A percentile compares a stretch with the other conserved stretches of the same genome.
Evolutionary conservation across 345 rosid species (phyloP).

Genomic region (Garcia nutans): DNA sequence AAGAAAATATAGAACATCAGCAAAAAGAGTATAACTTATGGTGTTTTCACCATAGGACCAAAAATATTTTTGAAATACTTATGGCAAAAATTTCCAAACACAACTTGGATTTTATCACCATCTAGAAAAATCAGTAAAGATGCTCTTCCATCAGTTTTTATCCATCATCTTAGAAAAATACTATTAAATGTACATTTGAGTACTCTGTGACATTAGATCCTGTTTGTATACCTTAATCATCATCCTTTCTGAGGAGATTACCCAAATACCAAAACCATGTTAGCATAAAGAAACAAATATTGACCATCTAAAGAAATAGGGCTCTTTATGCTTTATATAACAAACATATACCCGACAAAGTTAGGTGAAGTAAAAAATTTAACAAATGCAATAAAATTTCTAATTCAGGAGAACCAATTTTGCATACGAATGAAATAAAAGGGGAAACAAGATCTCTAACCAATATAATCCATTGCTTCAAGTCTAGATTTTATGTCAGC

Average conservation of each 20-base stretch:
- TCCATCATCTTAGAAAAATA: not conserved
- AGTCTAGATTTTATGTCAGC: slow-evolving; percentile 69
- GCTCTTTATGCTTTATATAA: not conserved
- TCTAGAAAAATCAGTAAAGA: not conserved
- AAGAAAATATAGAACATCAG: not conserved
- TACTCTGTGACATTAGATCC: slow-evolving; percentile 19
- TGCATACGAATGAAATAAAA: slow-evolving; percentile 1
- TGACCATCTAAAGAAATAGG: slow-evolving; percentile 3
- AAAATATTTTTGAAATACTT: too few species aligned
- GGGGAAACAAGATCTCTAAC: slow-evolving; percentile 44
- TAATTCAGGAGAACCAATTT: not conserved
- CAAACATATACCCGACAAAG: slow-evolving; percentile 9
- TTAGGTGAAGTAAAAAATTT: slow-evolving; percentile 15
- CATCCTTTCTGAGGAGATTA: not conserved
- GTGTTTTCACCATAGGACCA: not conserved
- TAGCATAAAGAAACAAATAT: slow-evolving; percentile 6
- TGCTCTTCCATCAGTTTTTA: not conserved
- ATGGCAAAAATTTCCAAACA: not conserved
- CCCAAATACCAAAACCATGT: slow-evolving; percentile 11
- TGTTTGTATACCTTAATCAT: not conserved
- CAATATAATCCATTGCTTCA: slow-evolving; percentile 85
- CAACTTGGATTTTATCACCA: too few species aligned
- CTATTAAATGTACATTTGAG: not conserved
- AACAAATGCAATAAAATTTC: slow-evolving; percentile 12
- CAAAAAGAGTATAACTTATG: not conserved